phyloP scores from a whole-genome alignment of 2,329 filamentous ascomycete species.

The Hawksworthiomyces lignivorus region DNA sequence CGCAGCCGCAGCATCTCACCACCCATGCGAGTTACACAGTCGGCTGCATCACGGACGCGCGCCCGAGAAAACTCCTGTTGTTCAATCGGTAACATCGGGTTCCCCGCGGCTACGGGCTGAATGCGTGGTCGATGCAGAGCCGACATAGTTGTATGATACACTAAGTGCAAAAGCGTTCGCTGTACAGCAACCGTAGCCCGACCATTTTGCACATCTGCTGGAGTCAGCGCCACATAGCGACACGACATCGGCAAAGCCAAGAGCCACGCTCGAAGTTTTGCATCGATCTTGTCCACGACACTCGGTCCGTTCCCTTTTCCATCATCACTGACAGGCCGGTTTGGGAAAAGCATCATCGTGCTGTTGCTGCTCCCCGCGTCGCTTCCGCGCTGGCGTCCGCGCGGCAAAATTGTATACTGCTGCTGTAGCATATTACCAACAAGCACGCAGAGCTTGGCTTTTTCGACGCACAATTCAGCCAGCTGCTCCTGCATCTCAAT shows the following conservation, averaged over 20 bases:
- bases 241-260: slow-evolving; percentile 63
- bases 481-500: slow-evolving; percentile 66
- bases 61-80: slow-evolving; percentile 73
- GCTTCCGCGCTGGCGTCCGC: slow-evolving; percentile 59
- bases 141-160: slow-evolving; percentile 85
- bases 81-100: slow-evolving; percentile 45
- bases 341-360: slow-evolving; percentile 85
- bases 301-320: slow-evolving; percentile 38
- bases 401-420: slow-evolving; percentile 86
- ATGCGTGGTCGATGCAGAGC: slow-evolving; percentile 89
- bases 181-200: slow-evolving; percentile 58
- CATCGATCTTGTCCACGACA: slow-evolving; percentile 71
- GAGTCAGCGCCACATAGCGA: slow-evolving; percentile 52
- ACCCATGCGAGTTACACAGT: slow-evolving; percentile 78
- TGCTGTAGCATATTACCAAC: slow-evolving; percentile 84
- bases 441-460: slow-evolving; percentile 80
- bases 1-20: slow-evolving; percentile 64
- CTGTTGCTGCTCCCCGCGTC: slow-evolving; percentile 51
- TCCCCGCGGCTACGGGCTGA: slow-evolving; percentile 60
- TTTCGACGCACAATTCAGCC: slow-evolving; percentile 83
- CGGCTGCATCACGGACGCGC: slow-evolving; percentile 75
- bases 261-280: slow-evolving; percentile 71
- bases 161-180: slow-evolving; percentile 82
- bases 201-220: slow-evolving; percentile 51
- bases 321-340: slow-evolving; percentile 70